Evolutionary conservation across 2,329 filamentous ascomycete species (phyloP).

Genomic region (Chrysoporthe deuterocubensis): DNA sequence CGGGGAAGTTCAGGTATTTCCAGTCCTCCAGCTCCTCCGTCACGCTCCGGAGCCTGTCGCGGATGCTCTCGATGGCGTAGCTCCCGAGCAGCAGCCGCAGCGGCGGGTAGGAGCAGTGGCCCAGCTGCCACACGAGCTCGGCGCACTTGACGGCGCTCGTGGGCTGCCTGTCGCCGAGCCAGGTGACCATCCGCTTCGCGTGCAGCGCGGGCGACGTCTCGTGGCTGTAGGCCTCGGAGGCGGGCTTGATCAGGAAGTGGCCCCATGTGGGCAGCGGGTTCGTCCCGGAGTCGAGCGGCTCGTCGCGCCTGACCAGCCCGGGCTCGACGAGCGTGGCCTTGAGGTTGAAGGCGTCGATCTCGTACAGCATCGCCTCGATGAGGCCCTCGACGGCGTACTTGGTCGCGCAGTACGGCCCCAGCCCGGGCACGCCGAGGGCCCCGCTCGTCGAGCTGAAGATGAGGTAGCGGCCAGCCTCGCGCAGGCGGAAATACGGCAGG

Average conservation of each 20-base stretch:
- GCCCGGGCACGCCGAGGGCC: constrained; percentile 87
- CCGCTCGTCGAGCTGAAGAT: constrained; percentile 95
- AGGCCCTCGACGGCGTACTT: constrained; percentile 97
- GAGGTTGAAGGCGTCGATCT: constrained; percentile 88
- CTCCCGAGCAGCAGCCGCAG: constrained; percentile 84
- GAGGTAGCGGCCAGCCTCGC: constrained; percentile 78
- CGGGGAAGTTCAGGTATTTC: constrained; percentile 79
- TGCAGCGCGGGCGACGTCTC: constrained; percentile 84
- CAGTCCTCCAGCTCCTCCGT: constrained; percentile 95
- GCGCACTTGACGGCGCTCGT: constrained; percentile 92
- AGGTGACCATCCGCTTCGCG: constrained; percentile 88
- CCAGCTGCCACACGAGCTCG: constrained; percentile 92
- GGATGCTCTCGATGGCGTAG: constrained; percentile 94
- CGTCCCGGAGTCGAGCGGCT: constrained; percentile 58
- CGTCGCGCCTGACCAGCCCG: constrained; percentile 84
- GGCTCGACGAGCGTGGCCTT: constrained; percentile 94
- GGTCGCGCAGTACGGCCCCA: constrained; percentile 94
- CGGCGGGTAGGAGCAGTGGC: constrained; percentile 92
- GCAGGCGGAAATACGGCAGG: constrained; percentile 82
- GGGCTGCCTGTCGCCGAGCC: constrained; percentile 90
- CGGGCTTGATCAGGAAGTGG: constrained; percentile 87
- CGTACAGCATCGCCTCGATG: constrained; percentile 96
- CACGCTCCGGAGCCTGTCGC: constrained; percentile 85
- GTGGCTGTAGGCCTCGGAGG: constrained; percentile 79
- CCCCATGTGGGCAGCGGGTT: constrained; percentile 79